Evolutionary conservation across 805 yeast species (phyloP), one percentile per base, ranked within the genome.

Genomic region (Ogataea methylovora): DNA sequence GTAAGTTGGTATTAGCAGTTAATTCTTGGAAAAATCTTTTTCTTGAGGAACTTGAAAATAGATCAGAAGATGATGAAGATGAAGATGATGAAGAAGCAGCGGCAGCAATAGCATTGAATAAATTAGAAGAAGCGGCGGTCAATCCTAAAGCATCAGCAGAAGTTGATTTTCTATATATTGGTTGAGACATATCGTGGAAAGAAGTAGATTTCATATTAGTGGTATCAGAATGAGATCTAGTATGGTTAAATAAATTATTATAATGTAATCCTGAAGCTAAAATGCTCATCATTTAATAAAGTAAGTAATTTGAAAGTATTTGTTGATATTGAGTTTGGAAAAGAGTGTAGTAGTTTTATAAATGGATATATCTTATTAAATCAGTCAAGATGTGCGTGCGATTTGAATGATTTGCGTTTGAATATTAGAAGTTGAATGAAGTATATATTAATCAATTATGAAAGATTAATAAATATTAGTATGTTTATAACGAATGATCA

Each of bases 171-270:
- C 46, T 7, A 15, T 51, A 43, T 38, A 51, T 48, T 19, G 53
- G 54, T 24, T 40, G 43, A 7, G 5, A 16, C 53, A 50, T 45
- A 15, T 39, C 40, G 41, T 51, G 37, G 25, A 39, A 48, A 7
- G 44, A 43, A 20, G 37, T 32, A 18, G 55, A 51, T 37, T 46
- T 50, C 22, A 44, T 20, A 31, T 50, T 47, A 16, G 56, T 51
- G 4, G 58, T 46, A 36, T 56, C 60, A 16, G 58, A 51, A 20
- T 52, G 58, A 14, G 61, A 56, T 45, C 60, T 43, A 7, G 47
- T 33, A 36, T 52, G 59, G 29, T 44, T 48, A n/a, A n/a, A n/a
- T n/a, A n/a, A n/a, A n/a, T n/a, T n/a, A n/a, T n/a, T 27, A 39
- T 36, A 13, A 27, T 18, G 17, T 28, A 29, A 27, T 33, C 36